Evolutionary conservation across 306 rosid species (phyloP), one percentile per base, ranked within the genome.

Genomic region (Erythrophleum fordii): DNA sequence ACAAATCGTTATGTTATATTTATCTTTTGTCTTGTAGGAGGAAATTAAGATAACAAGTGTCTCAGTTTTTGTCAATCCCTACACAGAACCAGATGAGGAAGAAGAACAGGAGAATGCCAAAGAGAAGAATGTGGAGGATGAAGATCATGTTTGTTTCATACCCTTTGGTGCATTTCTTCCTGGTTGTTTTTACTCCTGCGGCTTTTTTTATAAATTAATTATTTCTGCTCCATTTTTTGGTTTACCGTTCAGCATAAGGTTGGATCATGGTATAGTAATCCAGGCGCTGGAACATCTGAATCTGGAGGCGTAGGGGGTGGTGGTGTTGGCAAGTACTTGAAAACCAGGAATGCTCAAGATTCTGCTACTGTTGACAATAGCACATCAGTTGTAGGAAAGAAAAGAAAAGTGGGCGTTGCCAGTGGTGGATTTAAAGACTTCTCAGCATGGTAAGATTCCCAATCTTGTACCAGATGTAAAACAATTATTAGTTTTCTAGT

Each of bases 241-340:
- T 53, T 75, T 61, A 49, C 70, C 35, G 78, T 87, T 85, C 90
- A 96, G 99, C 90, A 84, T 49, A 96, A 92, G 83, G 86, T 92
- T 46, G 99, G 98, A 28, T 87, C 93, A 49, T 96, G 99, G 99
- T 96, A 74, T 80, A 92, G 97, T 82, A 93, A 96, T 80, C 97
- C 99, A 20, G 92, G 88, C 11, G 87, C 97, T 5, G 96, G 96
- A 83, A 81, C 81, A 48, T 70, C 87, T 22, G 94, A 82, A 73
- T 76, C 90, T 22, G 92, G 91, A 69, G 85, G 82, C 48, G 75
- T 48, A 0, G 92, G 74, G 3, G 87, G 88, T 31, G 90, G 88
- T 17, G 92, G 98, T 77, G 90, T 96, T 75, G 99, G 97, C 77
- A 93, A 88, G 85, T 93, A 93, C 88, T 65, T 95, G 90, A 93